Evolutionary conservation across 2,329 filamentous ascomycete species (phyloP).

Genomic region (Aureobasidium pullulans): DNA sequence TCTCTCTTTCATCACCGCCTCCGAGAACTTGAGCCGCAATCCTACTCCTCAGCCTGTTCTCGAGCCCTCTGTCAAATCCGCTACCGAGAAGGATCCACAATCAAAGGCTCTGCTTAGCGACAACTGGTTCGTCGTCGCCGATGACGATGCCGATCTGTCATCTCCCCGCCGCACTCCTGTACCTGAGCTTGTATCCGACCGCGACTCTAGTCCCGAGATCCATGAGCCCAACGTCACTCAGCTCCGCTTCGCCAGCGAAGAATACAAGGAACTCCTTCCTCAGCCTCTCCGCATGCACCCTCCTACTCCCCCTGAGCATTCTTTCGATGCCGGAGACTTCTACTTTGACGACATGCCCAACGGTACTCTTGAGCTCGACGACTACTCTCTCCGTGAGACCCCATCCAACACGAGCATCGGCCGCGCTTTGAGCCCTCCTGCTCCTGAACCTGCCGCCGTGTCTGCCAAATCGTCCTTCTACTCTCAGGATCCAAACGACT

Average conservation of each 20-base stretch:
- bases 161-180: constrained; percentile 17
- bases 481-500: constrained; percentile 21
- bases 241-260: constrained; percentile 10
- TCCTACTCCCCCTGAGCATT: constrained; percentile 30
- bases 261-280: constrained; percentile 23
- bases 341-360: constrained; percentile 15
- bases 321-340: not conserved
- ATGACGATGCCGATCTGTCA: constrained; percentile 22
- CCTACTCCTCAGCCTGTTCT: constrained; percentile 13
- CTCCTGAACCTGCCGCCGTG: constrained; percentile 15
- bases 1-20: constrained; percentile 12
- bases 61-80: constrained; percentile 15
- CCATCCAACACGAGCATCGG: constrained; percentile 18
- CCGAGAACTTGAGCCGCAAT: not conserved
- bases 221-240: constrained; percentile 5
- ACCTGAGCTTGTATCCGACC: constrained; percentile 19
- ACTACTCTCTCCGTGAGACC: constrained; percentile 12
- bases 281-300: constrained; percentile 43
- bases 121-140: constrained; percentile 40
- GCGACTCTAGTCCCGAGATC: constrained; percentile 20
- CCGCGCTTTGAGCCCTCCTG: constrained; percentile 23
- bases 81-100: constrained; percentile 20
- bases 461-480: constrained; percentile 27
- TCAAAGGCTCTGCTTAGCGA: constrained; percentile 35
- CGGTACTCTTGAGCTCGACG: constrained; percentile 14